Conservation (phyloP, 192 early-diverging fungal genomes). For the Funneliformis mosseae region DNA sequence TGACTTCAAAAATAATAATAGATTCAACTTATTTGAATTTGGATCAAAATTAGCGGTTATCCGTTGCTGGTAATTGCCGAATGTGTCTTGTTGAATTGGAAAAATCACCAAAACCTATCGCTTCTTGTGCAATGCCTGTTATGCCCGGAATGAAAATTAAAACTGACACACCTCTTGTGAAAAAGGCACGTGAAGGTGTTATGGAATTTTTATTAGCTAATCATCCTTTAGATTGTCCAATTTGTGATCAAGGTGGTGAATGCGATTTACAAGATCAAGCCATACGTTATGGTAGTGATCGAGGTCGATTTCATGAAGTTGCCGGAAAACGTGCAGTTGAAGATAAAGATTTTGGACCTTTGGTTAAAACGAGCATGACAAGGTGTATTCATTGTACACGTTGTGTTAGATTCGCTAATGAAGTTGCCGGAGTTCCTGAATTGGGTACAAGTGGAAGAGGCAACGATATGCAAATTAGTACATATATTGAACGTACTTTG, state of each 20-base stretch:
- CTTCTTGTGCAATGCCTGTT: constrained; percentile 97
- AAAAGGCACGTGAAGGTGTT: constrained; percentile 94
- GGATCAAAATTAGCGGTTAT: constrained; percentile 89
- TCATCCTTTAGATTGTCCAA: constrained; percentile 98
- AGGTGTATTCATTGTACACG: constrained; percentile 99
- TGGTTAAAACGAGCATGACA: constrained; percentile 96
- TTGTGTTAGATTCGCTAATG: constrained; percentile 97
- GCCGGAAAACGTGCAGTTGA: constrained; percentile 93
- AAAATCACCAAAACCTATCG: constrained; percentile 92
- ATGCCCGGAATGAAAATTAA: constrained; percentile 97
- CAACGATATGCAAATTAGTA: constrained; percentile 98
- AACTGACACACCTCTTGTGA: constrained; percentile 91
- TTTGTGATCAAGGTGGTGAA: constrained; percentile 99
- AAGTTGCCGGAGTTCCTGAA: constrained; percentile 94
- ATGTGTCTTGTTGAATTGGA: constrained; percentile 99
- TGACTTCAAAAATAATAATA: neutral
- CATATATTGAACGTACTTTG: constrained; percentile 88
- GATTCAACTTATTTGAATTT: constrained; percentile 50
- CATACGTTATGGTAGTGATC: constrained; percentile 93
- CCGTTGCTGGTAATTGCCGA: constrained; percentile 98
- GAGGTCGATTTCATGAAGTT: constrained; percentile 84
- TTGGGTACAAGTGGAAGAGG: constrained; percentile 95
- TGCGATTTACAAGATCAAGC: constrained; percentile 99
- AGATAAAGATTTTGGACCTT: constrained; percentile 96
- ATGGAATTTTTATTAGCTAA: constrained; percentile 95